Evolutionary conservation across 2,329 filamentous ascomycete genomes (phyloP).

Genomic region (Fusarium goolgardi): DNA sequence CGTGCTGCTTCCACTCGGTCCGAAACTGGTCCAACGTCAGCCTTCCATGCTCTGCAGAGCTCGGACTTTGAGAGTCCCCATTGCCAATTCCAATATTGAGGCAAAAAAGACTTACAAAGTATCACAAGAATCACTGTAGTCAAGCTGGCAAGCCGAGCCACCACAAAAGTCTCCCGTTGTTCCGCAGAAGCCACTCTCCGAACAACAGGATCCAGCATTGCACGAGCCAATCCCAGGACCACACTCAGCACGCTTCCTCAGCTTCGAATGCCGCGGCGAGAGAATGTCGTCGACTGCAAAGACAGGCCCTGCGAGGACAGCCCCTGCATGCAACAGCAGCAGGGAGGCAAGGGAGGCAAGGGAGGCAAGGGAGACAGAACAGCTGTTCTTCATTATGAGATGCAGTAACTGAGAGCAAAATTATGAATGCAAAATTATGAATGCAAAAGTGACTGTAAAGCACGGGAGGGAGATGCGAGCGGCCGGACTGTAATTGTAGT

Average conservation of each 20-base stretch:
- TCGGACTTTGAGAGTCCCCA: background rate
- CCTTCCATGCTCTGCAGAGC: constrained; percentile 1
- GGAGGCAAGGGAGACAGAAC: constrained; percentile 28
- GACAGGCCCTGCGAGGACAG: constrained; percentile 37
- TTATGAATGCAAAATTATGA: constrained; percentile 2
- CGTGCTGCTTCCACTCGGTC: constrained; percentile 50
- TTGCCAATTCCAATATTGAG: background rate
- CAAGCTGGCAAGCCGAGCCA: constrained; percentile 55
- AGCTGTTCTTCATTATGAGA: constrained; percentile 36
- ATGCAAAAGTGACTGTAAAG: background rate
- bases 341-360: constrained; percentile 22
- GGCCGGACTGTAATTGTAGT: constrained; percentile 16
- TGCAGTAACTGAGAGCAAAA: background rate
- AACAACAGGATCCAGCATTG: constrained; percentile 51
- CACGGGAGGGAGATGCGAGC: constrained; percentile 29
- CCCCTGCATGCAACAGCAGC: constrained; percentile 34
- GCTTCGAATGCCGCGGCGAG: constrained; percentile 21
- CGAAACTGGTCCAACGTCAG: constrained; percentile 46
- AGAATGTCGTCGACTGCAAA: constrained; percentile 25
- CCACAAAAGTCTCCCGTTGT: constrained; percentile 51
- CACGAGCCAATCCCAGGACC: constrained; percentile 53
- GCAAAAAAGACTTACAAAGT: constrained; percentile 52
- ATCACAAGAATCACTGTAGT: constrained; percentile 56
- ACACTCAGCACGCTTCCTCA: constrained; percentile 48
- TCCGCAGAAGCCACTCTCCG: constrained; percentile 54